These are phyloP conservation scores for barrel medic (Medicago truncatula) DNA, from an alignment of 306 rosid species.

Conservation along the genomic window DNA sequence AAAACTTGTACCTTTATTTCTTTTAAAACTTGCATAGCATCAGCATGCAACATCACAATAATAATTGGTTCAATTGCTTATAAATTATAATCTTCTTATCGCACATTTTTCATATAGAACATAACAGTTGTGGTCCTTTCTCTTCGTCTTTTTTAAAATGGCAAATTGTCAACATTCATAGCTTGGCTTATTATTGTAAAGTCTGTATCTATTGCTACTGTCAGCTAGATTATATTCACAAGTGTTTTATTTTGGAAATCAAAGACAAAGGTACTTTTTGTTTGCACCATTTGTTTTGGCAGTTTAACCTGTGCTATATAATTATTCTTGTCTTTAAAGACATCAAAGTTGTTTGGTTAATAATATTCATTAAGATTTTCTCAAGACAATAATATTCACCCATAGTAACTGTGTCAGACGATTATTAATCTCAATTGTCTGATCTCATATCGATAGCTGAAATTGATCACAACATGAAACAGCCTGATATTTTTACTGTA, in stretches of 20 bases:
- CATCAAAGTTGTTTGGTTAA: constrained; percentile 16
- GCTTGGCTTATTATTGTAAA: constrained; percentile 10
- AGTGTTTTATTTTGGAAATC: constrained; percentile 15
- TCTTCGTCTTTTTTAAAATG: constrained; percentile 8
- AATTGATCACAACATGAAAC: too few species aligned
- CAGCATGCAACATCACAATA: constrained; percentile 24
- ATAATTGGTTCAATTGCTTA: constrained; percentile 25
- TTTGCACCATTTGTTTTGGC: constrained; percentile 1
- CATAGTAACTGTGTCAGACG: too few species aligned
- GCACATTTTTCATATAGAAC: neutral
- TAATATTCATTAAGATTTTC: neutral
- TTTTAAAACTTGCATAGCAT: constrained; percentile 25
- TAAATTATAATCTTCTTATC: constrained; percentile 15
- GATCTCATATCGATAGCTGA: too few species aligned
- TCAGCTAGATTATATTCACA: constrained; percentile 11
- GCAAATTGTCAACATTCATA: constrained; percentile 11
- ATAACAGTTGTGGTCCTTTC: neutral
- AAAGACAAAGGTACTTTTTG: neutral
- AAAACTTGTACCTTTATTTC: constrained; percentile 24
- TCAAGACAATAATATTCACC: constrained; percentile 14
- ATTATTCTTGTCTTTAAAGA: neutral
- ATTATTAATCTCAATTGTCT: too few species aligned
- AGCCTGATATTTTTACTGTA: too few species aligned
- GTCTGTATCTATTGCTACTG: constrained; percentile 26
- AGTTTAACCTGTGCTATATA: constrained; percentile 10